Conservation (phyloP, 2,329 filamentous ascomycete species). For the Diaporthe sp. region DNA sequence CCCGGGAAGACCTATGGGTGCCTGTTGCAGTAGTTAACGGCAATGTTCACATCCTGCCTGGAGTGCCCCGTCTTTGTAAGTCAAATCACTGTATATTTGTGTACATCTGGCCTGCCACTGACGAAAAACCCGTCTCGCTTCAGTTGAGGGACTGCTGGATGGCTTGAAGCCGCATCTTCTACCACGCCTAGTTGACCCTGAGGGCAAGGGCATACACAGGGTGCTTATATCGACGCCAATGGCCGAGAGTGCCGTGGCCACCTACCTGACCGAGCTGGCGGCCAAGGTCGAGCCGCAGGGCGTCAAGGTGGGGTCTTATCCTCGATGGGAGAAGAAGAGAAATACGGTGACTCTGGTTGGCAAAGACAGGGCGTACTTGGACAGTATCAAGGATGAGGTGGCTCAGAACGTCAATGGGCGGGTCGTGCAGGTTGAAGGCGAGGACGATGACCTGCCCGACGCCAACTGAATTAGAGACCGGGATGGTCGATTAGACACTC, state of each 20-base stretch:
- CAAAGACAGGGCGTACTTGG: conserved; percentile 80
- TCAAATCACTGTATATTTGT: conserved; percentile 20
- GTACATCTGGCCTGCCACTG: background rate
- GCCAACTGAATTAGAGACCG: background rate
- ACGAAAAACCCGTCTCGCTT: background rate
- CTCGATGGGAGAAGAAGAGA: conserved; percentile 86
- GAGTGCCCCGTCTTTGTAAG: conserved; percentile 84
- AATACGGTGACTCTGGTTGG: conserved; percentile 94
- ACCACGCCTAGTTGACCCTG: conserved; percentile 81
- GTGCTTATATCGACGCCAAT: conserved; percentile 90
- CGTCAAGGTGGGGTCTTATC: conserved; percentile 96
- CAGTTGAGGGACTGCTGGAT: conserved; percentile 81
- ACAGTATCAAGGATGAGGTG: conserved; percentile 83
- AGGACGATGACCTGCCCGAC: conserved; percentile 66
- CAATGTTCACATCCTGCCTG: conserved; percentile 93
- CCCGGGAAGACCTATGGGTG: conserved; percentile 88
- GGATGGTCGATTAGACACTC: background rate
- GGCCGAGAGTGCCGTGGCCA: conserved; percentile 87
- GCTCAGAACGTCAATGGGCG: conserved; percentile 81
- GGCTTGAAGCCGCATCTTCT: conserved; percentile 79
- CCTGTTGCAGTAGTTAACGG: conserved; percentile 90
- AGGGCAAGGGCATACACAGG: conserved; percentile 83
- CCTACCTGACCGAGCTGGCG: conserved; percentile 85
- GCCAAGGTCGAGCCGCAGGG: conserved; percentile 79
- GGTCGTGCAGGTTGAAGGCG: conserved; percentile 78